These are phyloP conservation scores for Sporothrix luriei DNA, from an alignment of 2,329 filamentous ascomycete species.

Conservation along the genomic window DNA sequence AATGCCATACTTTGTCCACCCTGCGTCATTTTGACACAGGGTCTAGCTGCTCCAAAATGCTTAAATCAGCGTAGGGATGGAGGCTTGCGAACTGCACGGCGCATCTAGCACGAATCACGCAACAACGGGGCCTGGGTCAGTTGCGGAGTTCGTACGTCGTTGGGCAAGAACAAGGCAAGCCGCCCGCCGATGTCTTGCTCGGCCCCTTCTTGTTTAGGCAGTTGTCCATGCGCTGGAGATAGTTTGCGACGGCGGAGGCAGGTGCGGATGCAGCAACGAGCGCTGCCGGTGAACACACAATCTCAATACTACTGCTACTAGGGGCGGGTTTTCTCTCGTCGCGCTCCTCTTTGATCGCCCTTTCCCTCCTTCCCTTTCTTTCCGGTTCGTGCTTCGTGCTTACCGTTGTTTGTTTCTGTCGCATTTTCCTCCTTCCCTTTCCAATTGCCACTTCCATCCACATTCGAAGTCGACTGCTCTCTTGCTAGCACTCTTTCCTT, in stretches of 20 bases:
- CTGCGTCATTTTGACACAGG: constrained; percentile 1
- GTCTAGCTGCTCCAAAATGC: neutral
- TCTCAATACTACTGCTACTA: constrained; percentile 19
- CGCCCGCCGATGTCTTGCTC: neutral
- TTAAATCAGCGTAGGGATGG: neutral
- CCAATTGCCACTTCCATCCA: neutral
- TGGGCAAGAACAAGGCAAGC: constrained; percentile 1
- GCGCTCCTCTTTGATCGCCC: constrained; percentile 23
- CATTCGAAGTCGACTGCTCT: neutral
- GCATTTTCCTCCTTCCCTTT: neutral
- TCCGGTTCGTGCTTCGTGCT: neutral
- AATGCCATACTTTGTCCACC: constrained; percentile 10
- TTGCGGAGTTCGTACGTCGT: neutral
- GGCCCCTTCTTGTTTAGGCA: neutral
- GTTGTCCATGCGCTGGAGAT: constrained; percentile 11
- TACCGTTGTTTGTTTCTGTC: neutral
- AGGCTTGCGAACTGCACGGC: neutral
- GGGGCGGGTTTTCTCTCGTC: constrained; percentile 18
- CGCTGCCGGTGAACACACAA: constrained; percentile 16
- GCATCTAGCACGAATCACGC: constrained; percentile 18
- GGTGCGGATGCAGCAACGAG: constrained; percentile 28
- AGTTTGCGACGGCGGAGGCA: constrained; percentile 25
- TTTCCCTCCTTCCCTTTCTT: constrained; percentile 20
- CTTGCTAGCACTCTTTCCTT: neutral
- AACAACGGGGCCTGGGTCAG: neutral